Percentiles rank a stretch among this genome's conserved stretches.
phyloP scores from a whole-genome alignment of 345 rosid species.

The Camelina sativa region DNA sequence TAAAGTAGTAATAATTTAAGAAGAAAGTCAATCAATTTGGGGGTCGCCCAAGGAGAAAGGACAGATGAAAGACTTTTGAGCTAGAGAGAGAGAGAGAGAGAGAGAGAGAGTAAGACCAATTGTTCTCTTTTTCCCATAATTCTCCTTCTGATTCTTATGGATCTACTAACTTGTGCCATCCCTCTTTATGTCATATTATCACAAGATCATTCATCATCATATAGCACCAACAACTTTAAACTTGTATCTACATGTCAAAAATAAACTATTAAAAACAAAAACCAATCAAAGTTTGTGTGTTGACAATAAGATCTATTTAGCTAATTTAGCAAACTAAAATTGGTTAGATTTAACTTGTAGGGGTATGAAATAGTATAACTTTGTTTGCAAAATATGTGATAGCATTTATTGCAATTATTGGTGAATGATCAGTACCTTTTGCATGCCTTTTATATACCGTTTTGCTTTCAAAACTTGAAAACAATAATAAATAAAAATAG shows the following conservation, averaged over 20 bases:
- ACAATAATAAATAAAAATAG: background rate
- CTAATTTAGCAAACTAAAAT: too few relatives aligned
- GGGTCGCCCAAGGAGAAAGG: conserved; percentile 30
- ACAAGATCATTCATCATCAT: background rate
- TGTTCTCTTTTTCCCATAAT: conserved; percentile 35
- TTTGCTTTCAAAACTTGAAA: conserved; percentile 30
- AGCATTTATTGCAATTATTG: conserved; percentile 43
- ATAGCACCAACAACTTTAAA: conserved; percentile 2
- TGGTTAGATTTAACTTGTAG: background rate
- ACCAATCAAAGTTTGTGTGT: background rate
- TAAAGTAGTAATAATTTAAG: conserved; percentile 10
- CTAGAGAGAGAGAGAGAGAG: conserved; percentile 24
- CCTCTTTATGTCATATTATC: background rate
- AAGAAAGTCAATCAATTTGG: conserved; percentile 32
- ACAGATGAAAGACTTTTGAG: conserved; percentile 31
- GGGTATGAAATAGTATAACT: background rate
- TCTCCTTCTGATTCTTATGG: conserved; percentile 30
- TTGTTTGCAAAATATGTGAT: conserved; percentile 18
- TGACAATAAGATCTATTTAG: background rate
- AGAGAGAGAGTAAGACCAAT: conserved; percentile 28
- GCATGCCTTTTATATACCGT: conserved; percentile 43
- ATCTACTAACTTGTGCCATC: conserved; percentile 35
- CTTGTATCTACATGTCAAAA: background rate
- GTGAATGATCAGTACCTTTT: conserved; percentile 48
- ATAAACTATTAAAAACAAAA: background rate